Evolutionary conservation across 495 filamentous ascomycete species (phyloP).

Genomic region (Aspergillus panamensis): DNA sequence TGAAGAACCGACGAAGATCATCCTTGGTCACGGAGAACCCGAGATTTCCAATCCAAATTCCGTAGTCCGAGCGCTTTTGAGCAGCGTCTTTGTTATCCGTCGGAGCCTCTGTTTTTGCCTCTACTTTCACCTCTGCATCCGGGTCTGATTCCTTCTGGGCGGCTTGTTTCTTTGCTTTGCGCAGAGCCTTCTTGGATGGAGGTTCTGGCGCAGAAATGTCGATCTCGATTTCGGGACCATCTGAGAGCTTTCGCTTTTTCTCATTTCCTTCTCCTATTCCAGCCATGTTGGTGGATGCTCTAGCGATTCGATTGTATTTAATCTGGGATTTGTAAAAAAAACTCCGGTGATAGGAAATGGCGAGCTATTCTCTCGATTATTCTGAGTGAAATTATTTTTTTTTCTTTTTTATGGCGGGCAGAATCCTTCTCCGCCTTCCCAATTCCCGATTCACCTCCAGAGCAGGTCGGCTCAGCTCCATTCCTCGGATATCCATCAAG

Average conservation of each 20-base stretch:
- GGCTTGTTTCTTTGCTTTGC: slow-evolving; percentile 73
- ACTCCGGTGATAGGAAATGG: background rate
- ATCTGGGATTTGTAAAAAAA: background rate
- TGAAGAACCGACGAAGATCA: slow-evolving; percentile 72
- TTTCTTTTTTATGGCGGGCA: slow-evolving; percentile 34
- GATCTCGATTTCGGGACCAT: slow-evolving; percentile 72
- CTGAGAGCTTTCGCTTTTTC: slow-evolving; percentile 70
- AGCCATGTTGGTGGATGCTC: slow-evolving; percentile 25
- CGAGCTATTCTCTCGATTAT: background rate
- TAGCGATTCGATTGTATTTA: background rate
- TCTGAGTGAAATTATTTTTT: slow-evolving; percentile 15
- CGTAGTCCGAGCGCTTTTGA: slow-evolving; percentile 68
- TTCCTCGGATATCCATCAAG: background rate
- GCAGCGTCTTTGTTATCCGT: slow-evolving; percentile 34
- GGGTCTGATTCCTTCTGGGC: slow-evolving; percentile 26
- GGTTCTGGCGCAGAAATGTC: slow-evolving; percentile 85
- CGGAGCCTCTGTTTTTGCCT: slow-evolving; percentile 24
- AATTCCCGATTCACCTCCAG: background rate
- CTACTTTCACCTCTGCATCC: slow-evolving; percentile 36
- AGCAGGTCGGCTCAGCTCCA: background rate
- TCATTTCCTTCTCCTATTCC: slow-evolving; percentile 31
- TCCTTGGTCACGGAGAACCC: slow-evolving; percentile 70
- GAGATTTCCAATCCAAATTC: slow-evolving; percentile 96
- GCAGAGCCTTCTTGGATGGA: slow-evolving; percentile 84
- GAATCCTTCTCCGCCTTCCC: slow-evolving; percentile 26